Evolutionary conservation across 208 protist species (phyloP).

Genomic region (Wallacemonas rigidus): DNA sequence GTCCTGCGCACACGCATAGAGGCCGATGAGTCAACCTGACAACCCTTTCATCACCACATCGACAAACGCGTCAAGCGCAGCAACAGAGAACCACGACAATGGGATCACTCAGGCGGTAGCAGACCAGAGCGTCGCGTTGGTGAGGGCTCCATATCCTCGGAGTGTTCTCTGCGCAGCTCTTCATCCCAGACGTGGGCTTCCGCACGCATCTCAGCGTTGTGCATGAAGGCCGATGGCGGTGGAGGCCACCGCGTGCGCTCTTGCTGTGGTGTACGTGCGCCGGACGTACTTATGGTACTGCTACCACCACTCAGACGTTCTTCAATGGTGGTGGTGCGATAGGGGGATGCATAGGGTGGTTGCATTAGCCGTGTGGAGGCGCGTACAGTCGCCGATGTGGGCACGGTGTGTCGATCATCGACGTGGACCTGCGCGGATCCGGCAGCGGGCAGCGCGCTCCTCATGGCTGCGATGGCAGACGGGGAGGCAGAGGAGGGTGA

Average conservation of each 20-base stretch:
- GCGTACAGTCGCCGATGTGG: no score
- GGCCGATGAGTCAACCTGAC: not conserved
- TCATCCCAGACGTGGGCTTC: not conserved
- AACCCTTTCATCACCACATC: not conserved
- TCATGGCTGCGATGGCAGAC: conserved; percentile 3
- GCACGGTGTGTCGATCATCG: no score
- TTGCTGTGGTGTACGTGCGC: not conserved
- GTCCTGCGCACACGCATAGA: no score
- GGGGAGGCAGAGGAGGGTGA: not conserved
- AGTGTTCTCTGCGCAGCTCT: not conserved
- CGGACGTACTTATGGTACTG: not conserved
- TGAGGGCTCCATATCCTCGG: conserved; percentile 10
- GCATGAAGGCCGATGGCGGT: conserved; percentile 8
- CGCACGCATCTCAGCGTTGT: not conserved
- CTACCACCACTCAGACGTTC: not conserved
- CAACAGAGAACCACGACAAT: not conserved
- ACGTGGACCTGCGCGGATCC: no score
- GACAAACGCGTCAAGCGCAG: not conserved
- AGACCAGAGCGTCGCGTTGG: conserved; percentile 9
- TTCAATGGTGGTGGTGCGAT: no score
- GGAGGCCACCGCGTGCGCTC: conserved; percentile 8
- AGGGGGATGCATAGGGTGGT: no score
- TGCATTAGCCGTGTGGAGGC: no score
- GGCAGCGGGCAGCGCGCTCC: not conserved
- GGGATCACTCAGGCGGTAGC: conserved; percentile 2